Percentiles rank a stretch among this genome's conserved stretches.
Conservation (phyloP, 108 stramenopile species). For the Skeletonema menzelii region DNA sequence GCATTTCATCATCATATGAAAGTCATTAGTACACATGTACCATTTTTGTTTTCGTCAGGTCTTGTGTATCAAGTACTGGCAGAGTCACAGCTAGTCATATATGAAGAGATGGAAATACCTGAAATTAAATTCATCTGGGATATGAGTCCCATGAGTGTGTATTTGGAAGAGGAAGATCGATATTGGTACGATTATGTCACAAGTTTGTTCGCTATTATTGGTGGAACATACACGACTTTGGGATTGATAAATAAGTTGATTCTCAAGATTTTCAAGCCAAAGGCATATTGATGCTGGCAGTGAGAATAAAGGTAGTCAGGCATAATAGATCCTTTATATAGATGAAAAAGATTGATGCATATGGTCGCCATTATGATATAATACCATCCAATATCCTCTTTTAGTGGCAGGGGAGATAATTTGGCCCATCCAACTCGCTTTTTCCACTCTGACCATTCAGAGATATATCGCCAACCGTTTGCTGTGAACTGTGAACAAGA, state of each 20-base stretch:
- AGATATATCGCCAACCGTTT: background rate
- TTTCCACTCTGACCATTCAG: background rate
- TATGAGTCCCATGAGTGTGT: slow-evolving; percentile 92
- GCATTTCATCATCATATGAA: slow-evolving; percentile 98
- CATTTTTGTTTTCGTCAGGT: slow-evolving; percentile 56
- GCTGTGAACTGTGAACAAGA: background rate
- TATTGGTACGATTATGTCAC: slow-evolving; percentile 98
- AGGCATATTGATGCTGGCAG: slow-evolving; percentile 64
- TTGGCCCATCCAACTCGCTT: background rate
- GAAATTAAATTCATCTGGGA: slow-evolving; percentile 92
- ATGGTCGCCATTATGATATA: background rate
- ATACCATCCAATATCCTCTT: too few relatives aligned
- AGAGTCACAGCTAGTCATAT: slow-evolving; percentile 89
- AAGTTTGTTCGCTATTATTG: slow-evolving; percentile 95
- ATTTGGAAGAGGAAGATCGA: slow-evolving; percentile 79
- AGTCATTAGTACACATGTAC: slow-evolving; percentile 93
- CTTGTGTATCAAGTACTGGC: slow-evolving; percentile 84
- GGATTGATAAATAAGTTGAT: slow-evolving; percentile 95
- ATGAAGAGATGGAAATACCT: slow-evolving; percentile 83
- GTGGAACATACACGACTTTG: slow-evolving; percentile 96
- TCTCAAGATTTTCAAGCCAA: slow-evolving; percentile 93
- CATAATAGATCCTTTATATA: too few relatives aligned
- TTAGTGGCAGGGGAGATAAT: background rate
- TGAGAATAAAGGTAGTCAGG: background rate
- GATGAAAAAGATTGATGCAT: background rate